These are phyloP conservation scores for Lepiota venenata DNA, from an alignment of 768 basidiomycete species.

Conservation along the genomic window DNA sequence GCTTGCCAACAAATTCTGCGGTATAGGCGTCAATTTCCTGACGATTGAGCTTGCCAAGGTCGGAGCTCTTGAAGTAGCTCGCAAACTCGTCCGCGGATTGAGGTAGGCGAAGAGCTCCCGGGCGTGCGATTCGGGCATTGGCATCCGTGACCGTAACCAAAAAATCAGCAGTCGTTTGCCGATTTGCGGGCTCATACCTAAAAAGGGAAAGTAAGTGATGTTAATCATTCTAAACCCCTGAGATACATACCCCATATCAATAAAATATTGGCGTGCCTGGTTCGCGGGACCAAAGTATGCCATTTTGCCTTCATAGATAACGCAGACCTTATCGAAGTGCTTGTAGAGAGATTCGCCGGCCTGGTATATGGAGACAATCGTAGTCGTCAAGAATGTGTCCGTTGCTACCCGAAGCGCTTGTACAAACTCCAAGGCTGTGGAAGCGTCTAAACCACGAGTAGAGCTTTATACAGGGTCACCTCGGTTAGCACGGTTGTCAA, in stretches of 20 bases:
- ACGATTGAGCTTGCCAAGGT: conserved; percentile 36
- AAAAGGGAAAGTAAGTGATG: background rate
- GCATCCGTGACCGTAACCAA: conserved; percentile 62
- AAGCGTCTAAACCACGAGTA: conserved; percentile 62
- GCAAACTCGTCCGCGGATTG: conserved; percentile 59
- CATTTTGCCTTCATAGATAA: conserved; percentile 72
- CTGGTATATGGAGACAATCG: conserved; percentile 84
- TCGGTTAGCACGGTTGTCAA: background rate
- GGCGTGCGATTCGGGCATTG: conserved; percentile 47
- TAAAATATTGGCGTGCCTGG: conserved; percentile 68
- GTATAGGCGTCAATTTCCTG: conserved; percentile 45
- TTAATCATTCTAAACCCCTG: background rate
- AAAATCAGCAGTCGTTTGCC: conserved; percentile 67
- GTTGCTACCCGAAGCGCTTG: conserved; percentile 63
- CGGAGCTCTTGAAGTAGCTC: conserved; percentile 38
- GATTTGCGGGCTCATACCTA: conserved; percentile 54
- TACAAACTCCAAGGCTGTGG: conserved; percentile 72
- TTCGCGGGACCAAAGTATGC: conserved; percentile 71
- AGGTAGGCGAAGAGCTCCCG: conserved; percentile 41
- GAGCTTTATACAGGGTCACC: conserved; percentile 36
- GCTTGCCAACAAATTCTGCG: conserved; percentile 39
- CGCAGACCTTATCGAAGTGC: conserved; percentile 78
- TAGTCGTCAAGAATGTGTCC: conserved; percentile 49
- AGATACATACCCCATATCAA: conserved; percentile 42
- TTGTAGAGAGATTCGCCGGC: conserved; percentile 66